These are phyloP conservation scores for Cryptococcus sp. DNA, from an alignment of 1,284 basidiomycete genomes.

Conservation along the genomic window DNA sequence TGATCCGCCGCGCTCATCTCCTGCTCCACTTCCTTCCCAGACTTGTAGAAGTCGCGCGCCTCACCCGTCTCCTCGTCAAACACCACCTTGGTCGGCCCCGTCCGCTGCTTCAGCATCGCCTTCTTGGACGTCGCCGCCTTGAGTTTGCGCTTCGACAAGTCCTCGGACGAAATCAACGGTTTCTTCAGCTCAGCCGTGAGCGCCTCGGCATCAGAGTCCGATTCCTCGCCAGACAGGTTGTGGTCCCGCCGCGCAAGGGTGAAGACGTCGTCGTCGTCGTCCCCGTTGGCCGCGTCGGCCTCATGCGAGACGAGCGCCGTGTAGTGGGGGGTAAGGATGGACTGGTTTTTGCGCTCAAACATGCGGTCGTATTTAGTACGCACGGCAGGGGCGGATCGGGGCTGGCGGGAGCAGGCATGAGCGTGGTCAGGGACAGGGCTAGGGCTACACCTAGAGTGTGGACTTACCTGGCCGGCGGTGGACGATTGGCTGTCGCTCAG, in stretches of 20 bases:
- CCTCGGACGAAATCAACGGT: conserved; percentile 37
- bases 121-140: conserved; percentile 76
- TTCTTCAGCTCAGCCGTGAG: conserved; percentile 7
- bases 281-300: conserved; percentile 53
- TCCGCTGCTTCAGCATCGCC: conserved; percentile 62
- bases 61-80: conserved; percentile 78
- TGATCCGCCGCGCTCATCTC: conserved; percentile 64
- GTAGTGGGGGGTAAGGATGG: conserved; percentile 88
- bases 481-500: conserved; percentile 18
- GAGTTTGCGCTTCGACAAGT: conserved; percentile 62
- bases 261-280: conserved; percentile 80
- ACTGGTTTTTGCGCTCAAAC: conserved; percentile 96
- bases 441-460: background rate
- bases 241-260: conserved; percentile 89
- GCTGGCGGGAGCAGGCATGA: background rate
- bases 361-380: conserved; percentile 97
- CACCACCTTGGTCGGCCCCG: conserved; percentile 62
- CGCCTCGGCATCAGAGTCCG: conserved; percentile 10
- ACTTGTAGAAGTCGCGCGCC: conserved; percentile 74
- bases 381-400: conserved; percentile 50
- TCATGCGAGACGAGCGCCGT: conserved; percentile 75
- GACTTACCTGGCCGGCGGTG: conserved; percentile 15
- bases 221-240: conserved; percentile 53
- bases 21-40: conserved; percentile 63
- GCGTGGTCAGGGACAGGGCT: background rate